These are phyloP conservation scores for Ogataea ramenticola DNA, from an alignment of 805 yeast species.

Conservation along the genomic window DNA sequence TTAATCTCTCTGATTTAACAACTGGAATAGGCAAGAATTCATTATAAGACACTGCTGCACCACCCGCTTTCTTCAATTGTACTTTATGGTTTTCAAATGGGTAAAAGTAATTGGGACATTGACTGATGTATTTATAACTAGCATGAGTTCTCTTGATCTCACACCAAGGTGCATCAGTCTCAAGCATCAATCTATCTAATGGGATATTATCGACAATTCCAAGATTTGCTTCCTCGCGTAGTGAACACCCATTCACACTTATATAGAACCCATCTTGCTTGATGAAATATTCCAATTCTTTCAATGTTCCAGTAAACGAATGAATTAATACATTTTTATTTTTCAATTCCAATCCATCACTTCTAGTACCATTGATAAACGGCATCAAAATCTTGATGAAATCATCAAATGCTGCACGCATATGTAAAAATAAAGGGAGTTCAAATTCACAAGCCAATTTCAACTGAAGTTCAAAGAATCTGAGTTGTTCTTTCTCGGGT, in stretches of 20 bases:
- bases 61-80: slow-evolving; percentile 8
- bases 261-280: slow-evolving; percentile 51
- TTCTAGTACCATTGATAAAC: slow-evolving; percentile 39
- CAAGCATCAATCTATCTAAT: slow-evolving; percentile 61
- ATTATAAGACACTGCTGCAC: slow-evolving; percentile 29
- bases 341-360: slow-evolving; percentile 18
- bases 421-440: slow-evolving; percentile 82
- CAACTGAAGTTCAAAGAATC: slow-evolving; percentile 68
- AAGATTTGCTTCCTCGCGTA: slow-evolving; percentile 69
- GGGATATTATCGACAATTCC: slow-evolving; percentile 66
- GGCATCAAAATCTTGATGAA: slow-evolving; percentile 61
- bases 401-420: slow-evolving; percentile 81
- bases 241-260: slow-evolving; percentile 90
- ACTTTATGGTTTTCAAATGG: slow-evolving; percentile 27
- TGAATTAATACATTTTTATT: slow-evolving; percentile 76
- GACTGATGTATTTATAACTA: slow-evolving; percentile 48
- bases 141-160: slow-evolving; percentile 83
- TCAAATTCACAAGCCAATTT: slow-evolving; percentile 50
- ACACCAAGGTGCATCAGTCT: slow-evolving; percentile 99
- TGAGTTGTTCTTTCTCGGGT: slow-evolving; percentile 54
- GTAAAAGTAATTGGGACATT: slow-evolving; percentile 50
- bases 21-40: slow-evolving; percentile 54
- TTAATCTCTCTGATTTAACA: slow-evolving; percentile 50
- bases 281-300: slow-evolving; percentile 54
- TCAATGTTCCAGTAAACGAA: slow-evolving; percentile 80